A percentile compares a stretch with the other conserved stretches of the same genome.
phyloP scores from a whole-genome alignment of 768 basidiomycete species.

The Suillus occidentalis region DNA sequence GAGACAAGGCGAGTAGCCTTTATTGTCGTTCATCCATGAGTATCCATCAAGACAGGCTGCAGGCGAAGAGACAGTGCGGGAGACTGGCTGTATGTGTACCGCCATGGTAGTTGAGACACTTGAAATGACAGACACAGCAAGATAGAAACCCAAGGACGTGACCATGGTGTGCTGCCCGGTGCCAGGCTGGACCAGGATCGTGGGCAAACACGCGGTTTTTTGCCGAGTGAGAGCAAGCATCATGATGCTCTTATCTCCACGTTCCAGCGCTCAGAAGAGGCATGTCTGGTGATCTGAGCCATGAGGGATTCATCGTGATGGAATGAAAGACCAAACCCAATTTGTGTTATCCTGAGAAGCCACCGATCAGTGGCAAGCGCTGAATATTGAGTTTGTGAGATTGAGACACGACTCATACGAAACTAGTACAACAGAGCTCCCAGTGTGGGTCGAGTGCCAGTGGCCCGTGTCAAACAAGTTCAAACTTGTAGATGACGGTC shows the following conservation, averaged over 20 bases:
- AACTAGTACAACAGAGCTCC: too few species aligned
- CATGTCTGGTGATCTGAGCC: neutral
- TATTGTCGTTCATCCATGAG: constrained; percentile 27
- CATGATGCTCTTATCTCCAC: neutral
- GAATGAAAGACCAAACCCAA: neutral
- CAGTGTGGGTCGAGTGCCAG: too few species aligned
- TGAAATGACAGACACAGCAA: neutral
- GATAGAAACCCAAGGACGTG: neutral
- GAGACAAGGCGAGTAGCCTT: constrained; percentile 21
- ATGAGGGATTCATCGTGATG: neutral
- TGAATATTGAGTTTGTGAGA: neutral
- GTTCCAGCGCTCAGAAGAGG: neutral
- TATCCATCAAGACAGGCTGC: constrained; percentile 20
- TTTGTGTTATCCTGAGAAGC: too few species aligned
- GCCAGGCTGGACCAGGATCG: neutral
- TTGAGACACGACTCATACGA: neutral
- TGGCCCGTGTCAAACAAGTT: too few species aligned
- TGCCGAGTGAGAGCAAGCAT: neutral
- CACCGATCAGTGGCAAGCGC: neutral
- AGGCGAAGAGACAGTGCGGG: constrained; percentile 12
- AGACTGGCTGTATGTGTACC: constrained; percentile 11
- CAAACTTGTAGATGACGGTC: too few species aligned
- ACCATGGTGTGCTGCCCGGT: neutral
- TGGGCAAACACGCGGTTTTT: neutral
- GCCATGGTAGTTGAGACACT: neutral